phyloP scores from a whole-genome alignment of 2,329 filamentous ascomycete species.

The Sarocladium brachiariae region DNA sequence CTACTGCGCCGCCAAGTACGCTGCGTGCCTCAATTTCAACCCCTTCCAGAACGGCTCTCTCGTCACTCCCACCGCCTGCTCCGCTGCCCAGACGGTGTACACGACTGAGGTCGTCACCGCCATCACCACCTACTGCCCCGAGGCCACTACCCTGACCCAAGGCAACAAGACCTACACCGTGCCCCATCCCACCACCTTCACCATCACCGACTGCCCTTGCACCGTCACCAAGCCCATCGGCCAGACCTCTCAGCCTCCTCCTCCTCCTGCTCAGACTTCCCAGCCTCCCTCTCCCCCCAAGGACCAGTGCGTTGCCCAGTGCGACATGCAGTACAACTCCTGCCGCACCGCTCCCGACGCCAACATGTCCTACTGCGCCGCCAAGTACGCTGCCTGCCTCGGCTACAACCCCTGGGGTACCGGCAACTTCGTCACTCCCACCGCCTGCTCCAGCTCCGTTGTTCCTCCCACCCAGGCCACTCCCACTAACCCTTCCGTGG shows the following conservation, averaged over 20 bases:
- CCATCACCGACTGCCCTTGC: slow-evolving; percentile 44
- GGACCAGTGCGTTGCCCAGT: neutral
- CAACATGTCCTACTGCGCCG: slow-evolving; percentile 6
- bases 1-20: slow-evolving; percentile 18
- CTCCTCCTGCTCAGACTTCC: slow-evolving; percentile 5
- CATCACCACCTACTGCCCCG: slow-evolving; percentile 35
- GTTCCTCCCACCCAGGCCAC: slow-evolving; percentile 1
- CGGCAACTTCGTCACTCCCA: slow-evolving; percentile 5
- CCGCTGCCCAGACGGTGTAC: slow-evolving; percentile 4
- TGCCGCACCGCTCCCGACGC: neutral
- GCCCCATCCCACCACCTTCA: slow-evolving; percentile 46
- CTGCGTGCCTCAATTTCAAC: slow-evolving; percentile 20
- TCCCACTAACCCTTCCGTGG: neutral
- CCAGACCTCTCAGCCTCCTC: slow-evolving; percentile 5
- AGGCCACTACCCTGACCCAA: slow-evolving; percentile 45
- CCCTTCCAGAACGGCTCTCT: slow-evolving; percentile 14
- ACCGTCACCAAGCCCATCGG: slow-evolving; percentile 4
- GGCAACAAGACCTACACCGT: slow-evolving; percentile 46
- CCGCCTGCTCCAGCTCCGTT: slow-evolving; percentile 2
- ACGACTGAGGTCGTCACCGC: slow-evolving; percentile 21
- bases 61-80: slow-evolving; percentile 8
- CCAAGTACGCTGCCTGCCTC: slow-evolving; percentile 4
- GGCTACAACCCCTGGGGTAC: slow-evolving; percentile 5
- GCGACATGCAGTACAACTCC: neutral
- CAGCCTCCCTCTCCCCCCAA: neutral